Evolutionary conservation across 805 yeast genomes (phyloP), one percentile per base, ranked within the genome.

Genomic region (Sugiyamaella valdiviana): DNA sequence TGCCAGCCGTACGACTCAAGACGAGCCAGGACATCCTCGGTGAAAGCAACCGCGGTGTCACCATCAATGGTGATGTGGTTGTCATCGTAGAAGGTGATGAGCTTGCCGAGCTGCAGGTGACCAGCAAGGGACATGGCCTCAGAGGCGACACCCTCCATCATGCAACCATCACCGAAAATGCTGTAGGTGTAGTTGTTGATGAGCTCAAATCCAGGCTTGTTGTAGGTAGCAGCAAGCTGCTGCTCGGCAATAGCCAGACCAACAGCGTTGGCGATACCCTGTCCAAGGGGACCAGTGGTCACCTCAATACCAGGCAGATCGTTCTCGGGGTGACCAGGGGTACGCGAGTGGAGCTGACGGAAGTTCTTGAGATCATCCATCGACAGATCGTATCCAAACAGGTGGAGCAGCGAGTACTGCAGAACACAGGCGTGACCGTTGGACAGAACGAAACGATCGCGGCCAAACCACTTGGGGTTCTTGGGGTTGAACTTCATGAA

Each of bases 221-320:
- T 89, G 80, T 82, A 91, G 58, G 83, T 82, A 57, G 96, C 96
- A 60, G 95, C 96, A 53, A 86, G 73, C 71, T 88, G 90, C 58
- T 82, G 80, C 74, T 88, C 95, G 53, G 96, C 99, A 63, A 91
- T 79, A 50, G 99, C 98, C 58, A 91, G 67, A 75, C 99, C 99
- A 62, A 91, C 95, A 48, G 97, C 97, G 68, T 88, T 90, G 62
- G 84, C 77, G 62, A 91, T 79, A 83, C 99, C 99, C 75, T 91
- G 99, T 68, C 99, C 99, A 63, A 91, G 80, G 50, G 99, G 98
- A 70, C 99, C 99, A 54, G 98, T 91, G 69, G 98, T 89, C 63
- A 90, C 95, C 69, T 91, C 99, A 52, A 89, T 80, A 68, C 98
- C 98, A 46, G 93, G 89, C 52, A 85, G 77, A 64, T 85, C 95